phyloP scores from a whole-genome alignment of 202 grass and related monocot genomes.

The Hordeum pubiflorum region DNA sequence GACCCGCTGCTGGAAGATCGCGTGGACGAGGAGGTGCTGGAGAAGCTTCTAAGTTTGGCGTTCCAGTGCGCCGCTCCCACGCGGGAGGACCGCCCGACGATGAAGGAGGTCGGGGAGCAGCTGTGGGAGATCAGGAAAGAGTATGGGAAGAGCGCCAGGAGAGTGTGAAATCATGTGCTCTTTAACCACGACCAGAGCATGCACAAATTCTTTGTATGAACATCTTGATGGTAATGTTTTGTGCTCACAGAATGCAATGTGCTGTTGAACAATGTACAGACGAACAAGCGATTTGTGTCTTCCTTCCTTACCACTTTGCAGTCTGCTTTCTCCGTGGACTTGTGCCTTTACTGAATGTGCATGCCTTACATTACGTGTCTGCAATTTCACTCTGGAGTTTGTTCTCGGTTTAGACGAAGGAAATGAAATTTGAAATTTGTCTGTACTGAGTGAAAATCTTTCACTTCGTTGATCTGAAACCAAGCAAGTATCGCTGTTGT shows the following conservation, averaged over 20 bases:
- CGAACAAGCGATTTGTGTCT: neutral
- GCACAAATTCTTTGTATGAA: neutral
- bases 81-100: conserved; percentile 65
- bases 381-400: no score
- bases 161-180: conserved; percentile 14
- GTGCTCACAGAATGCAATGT: neutral
- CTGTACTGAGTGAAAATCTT: no score
- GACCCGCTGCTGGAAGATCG: conserved; percentile 69
- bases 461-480: no score
- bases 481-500: no score
- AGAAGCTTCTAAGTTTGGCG: conserved; percentile 58
- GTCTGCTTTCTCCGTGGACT: neutral
- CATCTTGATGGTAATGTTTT: conserved; percentile 1
- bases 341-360: no score
- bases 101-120: conserved; percentile 90
- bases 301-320: neutral
- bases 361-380: no score
- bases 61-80: conserved; percentile 91
- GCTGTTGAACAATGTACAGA: conserved; percentile 12
- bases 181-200: neutral
- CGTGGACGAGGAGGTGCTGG: conserved; percentile 57
- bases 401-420: no score
- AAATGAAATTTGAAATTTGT: no score
- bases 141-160: conserved; percentile 45
- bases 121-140: conserved; percentile 95